Evolutionary conservation across 2,329 filamentous ascomycete species (phyloP).

Genomic region (Aspergillus arachidicola): DNA sequence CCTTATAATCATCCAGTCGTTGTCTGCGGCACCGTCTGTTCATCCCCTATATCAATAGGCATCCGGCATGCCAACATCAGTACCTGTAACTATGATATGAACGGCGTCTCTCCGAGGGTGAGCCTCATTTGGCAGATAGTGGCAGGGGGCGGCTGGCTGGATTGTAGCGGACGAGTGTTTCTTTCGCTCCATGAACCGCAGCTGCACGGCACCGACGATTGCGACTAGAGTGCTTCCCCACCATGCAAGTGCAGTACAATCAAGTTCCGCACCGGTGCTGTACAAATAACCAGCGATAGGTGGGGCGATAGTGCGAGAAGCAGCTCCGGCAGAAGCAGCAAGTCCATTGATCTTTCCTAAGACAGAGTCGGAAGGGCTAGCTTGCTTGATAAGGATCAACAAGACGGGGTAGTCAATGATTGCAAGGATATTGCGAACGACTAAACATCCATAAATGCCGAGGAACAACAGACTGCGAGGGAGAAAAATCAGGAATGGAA

Average conservation of each 20-base stretch:
- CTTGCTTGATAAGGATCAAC: conserved; percentile 73
- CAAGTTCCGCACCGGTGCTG: conserved; percentile 58
- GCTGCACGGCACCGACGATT: conserved; percentile 57
- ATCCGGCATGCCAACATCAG: conserved; percentile 9
- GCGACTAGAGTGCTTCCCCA: conserved; percentile 62
- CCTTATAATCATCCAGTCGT: not conserved
- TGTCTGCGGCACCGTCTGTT: not conserved
- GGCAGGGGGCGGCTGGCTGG: conserved; percentile 36
- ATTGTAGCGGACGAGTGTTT: conserved; percentile 46
- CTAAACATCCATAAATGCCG: conserved; percentile 67
- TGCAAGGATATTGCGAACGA: conserved; percentile 67
- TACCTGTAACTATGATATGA: conserved; percentile 34
- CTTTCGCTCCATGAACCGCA: conserved; percentile 57
- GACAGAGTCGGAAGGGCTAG: conserved; percentile 62
- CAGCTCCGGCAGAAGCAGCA: conserved; percentile 71
- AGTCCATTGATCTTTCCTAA: conserved; percentile 73
- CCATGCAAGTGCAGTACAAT: conserved; percentile 65
- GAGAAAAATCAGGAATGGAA: conserved; percentile 67
- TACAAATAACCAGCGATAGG: conserved; percentile 70
- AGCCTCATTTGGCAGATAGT: conserved; percentile 20
- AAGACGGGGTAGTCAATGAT: conserved; percentile 70
- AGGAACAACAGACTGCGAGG: conserved; percentile 57
- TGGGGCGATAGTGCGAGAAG: conserved; percentile 69
- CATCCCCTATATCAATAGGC: not conserved
- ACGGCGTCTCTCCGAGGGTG: conserved; percentile 27